Base-by-base conservation (phyloP, 768 basidiomycete genomes). In the Tricholoma saponaceum region DNA sequence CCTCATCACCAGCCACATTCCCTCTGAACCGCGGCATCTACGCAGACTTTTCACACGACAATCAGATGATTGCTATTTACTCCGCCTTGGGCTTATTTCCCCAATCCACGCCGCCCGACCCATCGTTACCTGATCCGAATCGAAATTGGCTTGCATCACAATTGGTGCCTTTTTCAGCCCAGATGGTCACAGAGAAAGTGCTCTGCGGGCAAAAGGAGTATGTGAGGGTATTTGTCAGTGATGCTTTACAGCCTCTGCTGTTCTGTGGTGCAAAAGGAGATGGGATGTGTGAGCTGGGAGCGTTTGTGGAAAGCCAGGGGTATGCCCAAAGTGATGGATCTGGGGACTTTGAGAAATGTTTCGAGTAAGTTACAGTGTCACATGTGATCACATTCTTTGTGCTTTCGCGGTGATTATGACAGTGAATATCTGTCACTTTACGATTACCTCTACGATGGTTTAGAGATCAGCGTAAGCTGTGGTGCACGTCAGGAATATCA, bases 31-130 rank as follows among this genome's bases (percentile, higher is more conserved):
- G 82, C 58, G 74, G 75, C 5, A 65, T 91, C 46, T 91, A 89
- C 64, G 84, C 81, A 20, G 92, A 95, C 71, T 93, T 95, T 69
- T 83, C 89, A 7, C 92, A 95, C 67, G 92, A 94, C 67, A 91
- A 93, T 68, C 77, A 88, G 66, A 90, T 95, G 83, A 75, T 90
- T 39, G 85, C 90, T 33, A 87, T 94, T 51, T 88, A 85, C 61
- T 79, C 70, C 72, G 90, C 66, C 56, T 83, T 73, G 70, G 92
- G 81, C 41, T 76, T 82, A 51, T 83, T 80, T 67, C 68, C 57
- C 5, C 80, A 79, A 59, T 55, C 54, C 13, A 51, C 9, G 5
- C 61, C 70, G n/a, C 69, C 76, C 26, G 71, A 76, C 62, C 74
- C 76, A 0, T 62, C 61, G 4, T 53, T 43, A 8, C 69, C 71